Percentiles rank a stretch among this genome's conserved stretches.
Conservation (phyloP, 2,329 filamentous ascomycete species). For the Pseudodiploospora longispora region DNA sequence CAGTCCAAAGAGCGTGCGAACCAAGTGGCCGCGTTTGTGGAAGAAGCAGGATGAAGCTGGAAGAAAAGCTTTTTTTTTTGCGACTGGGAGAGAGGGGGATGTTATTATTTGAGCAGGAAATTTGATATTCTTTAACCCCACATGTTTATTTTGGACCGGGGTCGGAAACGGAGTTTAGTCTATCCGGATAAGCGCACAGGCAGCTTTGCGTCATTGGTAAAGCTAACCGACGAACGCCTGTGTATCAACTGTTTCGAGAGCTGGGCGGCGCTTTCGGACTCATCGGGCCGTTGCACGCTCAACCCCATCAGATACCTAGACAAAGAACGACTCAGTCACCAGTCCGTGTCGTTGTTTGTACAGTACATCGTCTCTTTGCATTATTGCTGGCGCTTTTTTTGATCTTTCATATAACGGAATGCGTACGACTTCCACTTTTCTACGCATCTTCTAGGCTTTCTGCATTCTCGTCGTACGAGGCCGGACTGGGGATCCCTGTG, state of each 20-base stretch:
- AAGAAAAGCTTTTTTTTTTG: constrained; percentile 7
- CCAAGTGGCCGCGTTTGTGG: constrained; percentile 16
- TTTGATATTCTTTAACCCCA: constrained; percentile 7
- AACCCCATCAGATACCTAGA: too few relatives aligned
- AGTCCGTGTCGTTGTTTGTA: too few relatives aligned
- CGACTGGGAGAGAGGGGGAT: constrained; percentile 5
- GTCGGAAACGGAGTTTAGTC: constrained; percentile 8
- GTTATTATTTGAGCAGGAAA: constrained; percentile 3
- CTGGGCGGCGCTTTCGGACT: constrained; percentile 4
- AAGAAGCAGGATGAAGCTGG: constrained; percentile 11
- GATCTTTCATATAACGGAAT: too few relatives aligned
- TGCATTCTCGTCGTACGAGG: too few relatives aligned
- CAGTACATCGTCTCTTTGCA: too few relatives aligned
- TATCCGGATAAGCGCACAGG: constrained; percentile 4
- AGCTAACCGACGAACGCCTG: too few relatives aligned
- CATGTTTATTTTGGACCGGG: constrained; percentile 6
- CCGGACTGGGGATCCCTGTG: too few relatives aligned
- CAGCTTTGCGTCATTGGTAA: constrained; percentile 7
- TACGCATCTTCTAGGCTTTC: too few relatives aligned
- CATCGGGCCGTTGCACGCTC: too few relatives aligned
- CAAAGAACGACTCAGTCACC: too few relatives aligned
- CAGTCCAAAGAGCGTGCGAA: constrained; percentile 5
- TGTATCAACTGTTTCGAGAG: neutral
- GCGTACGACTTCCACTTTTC: too few relatives aligned
- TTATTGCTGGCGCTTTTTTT: too few relatives aligned